These are phyloP conservation scores for Fusarium goolgardi DNA, from an alignment of 2,329 filamentous ascomycete species.

Conservation along the genomic window DNA sequence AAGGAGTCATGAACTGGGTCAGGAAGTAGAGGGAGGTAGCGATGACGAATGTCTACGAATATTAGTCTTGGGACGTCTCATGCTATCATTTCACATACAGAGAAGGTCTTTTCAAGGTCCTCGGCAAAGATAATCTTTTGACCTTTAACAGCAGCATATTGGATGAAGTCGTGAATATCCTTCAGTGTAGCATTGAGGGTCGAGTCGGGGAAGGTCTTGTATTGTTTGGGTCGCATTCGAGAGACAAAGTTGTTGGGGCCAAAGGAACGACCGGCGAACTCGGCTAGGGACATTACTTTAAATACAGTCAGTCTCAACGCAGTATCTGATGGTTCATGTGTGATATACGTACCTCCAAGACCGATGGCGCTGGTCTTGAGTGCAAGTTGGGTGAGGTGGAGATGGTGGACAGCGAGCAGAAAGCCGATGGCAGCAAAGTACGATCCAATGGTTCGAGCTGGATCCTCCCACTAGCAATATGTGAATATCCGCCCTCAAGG, in stretches of 20 bases:
- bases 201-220: slow-evolving; percentile 35
- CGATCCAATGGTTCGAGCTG: slow-evolving; percentile 36
- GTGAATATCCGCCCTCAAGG: background rate
- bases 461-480: slow-evolving; percentile 34
- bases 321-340: rapidly evolving
- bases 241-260: slow-evolving; percentile 33
- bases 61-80: background rate
- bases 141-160: slow-evolving; percentile 25
- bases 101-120: slow-evolving; percentile 32
- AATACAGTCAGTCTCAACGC: background rate
- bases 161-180: slow-evolving; percentile 38
- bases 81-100: background rate
- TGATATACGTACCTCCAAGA: slow-evolving; percentile 29
- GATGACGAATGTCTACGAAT: slow-evolving; percentile 14
- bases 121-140: slow-evolving; percentile 33
- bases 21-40: slow-evolving; percentile 26
- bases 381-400: slow-evolving; percentile 32
- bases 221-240: slow-evolving; percentile 36
- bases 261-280: slow-evolving; percentile 34
- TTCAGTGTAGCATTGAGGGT: slow-evolving; percentile 37
- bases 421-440: slow-evolving; percentile 34
- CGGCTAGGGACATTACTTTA: slow-evolving; percentile 25
- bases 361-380: slow-evolving; percentile 28
- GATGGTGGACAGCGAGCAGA: slow-evolving; percentile 30
- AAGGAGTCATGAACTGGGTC: slow-evolving; percentile 30